Evolutionary conservation across 129 eudicot genomes (phyloP).

Genomic region (Arctium lappa): DNA sequence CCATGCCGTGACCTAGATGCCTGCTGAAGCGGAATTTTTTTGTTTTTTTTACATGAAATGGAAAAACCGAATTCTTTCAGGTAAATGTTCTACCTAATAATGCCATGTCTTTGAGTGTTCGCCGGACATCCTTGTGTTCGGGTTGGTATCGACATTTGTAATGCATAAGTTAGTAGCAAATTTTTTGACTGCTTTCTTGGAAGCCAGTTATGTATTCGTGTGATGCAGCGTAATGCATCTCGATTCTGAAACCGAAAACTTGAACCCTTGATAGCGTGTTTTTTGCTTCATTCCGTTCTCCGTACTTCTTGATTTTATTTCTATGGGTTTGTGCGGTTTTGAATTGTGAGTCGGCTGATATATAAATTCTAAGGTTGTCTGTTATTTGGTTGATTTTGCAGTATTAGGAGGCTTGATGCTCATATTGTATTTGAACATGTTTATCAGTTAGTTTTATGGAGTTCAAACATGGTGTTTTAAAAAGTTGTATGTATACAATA

Average conservation of each 20-base stretch:
- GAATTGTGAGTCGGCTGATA: not conserved
- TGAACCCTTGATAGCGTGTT: not conserved
- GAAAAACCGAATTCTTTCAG: conserved; percentile 9
- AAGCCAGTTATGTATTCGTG: not conserved
- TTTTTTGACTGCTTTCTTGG: conserved; percentile 10
- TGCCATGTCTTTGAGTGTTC: conserved; percentile 29
- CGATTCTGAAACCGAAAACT: not conserved
- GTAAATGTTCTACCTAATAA: conserved; percentile 41
- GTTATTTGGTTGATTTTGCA: not conserved
- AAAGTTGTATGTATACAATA: too few relatives aligned
- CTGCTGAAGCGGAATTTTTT: conserved; percentile 44
- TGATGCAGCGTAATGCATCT: not conserved
- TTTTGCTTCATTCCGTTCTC: not conserved
- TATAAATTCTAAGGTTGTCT: not conserved
- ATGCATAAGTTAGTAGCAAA: conserved; percentile 20
- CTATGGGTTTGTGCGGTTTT: not conserved
- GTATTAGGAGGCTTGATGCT: not conserved
- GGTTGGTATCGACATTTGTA: conserved; percentile 35
- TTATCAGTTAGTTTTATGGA: not conserved
- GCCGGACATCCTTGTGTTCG: conserved; percentile 22
- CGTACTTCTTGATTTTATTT: not conserved
- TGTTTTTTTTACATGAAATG: not conserved
- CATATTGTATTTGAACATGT: not conserved
- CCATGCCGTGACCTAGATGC: conserved; percentile 97
- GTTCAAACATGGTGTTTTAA: not conserved